Percentiles rank a stretch among this genome's conserved stretches.
These are phyloP conservation scores for Spinellus fusiger DNA, from an alignment of 192 early-diverging fungal genomes.

Conservation along the genomic window DNA sequence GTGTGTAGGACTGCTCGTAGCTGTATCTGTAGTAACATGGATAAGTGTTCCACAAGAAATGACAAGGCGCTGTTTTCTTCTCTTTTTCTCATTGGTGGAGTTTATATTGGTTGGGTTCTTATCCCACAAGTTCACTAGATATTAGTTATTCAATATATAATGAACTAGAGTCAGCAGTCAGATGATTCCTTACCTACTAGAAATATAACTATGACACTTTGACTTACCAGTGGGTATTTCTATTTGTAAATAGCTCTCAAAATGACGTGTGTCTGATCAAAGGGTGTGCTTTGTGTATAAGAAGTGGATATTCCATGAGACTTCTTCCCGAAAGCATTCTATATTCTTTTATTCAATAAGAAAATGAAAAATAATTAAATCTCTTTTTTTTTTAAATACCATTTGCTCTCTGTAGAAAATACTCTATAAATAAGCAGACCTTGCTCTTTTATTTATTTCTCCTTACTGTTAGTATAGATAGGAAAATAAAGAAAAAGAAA, in stretches of 20 bases:
- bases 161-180: not conserved
- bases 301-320: not conserved
- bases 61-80: too few relatives aligned
- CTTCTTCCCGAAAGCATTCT: slow-evolving; percentile 6
- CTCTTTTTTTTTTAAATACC: not conserved
- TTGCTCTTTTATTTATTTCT: not conserved
- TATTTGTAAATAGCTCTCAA: slow-evolving; percentile 10
- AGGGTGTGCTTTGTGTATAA: slow-evolving; percentile 4
- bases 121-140: slow-evolving; percentile 1
- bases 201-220: slow-evolving; percentile 7
- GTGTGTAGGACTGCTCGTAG: too few relatives aligned
- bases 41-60: too few relatives aligned
- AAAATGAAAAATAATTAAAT: slow-evolving; percentile 1
- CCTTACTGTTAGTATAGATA: not conserved
- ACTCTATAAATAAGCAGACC: not conserved
- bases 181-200: slow-evolving; percentile 14
- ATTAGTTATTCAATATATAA: not conserved
- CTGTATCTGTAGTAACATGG: too few relatives aligned
- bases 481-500: not conserved
- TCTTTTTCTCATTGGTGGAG: too few relatives aligned
- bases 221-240: slow-evolving; percentile 22
- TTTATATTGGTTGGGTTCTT: too few relatives aligned
- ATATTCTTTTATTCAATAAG: slow-evolving; percentile 6
- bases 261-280: slow-evolving; percentile 8
- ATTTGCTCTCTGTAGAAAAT: too few relatives aligned